Base-by-base conservation (phyloP, 345 rosid species). In the Excoecaria agallocha region DNA sequence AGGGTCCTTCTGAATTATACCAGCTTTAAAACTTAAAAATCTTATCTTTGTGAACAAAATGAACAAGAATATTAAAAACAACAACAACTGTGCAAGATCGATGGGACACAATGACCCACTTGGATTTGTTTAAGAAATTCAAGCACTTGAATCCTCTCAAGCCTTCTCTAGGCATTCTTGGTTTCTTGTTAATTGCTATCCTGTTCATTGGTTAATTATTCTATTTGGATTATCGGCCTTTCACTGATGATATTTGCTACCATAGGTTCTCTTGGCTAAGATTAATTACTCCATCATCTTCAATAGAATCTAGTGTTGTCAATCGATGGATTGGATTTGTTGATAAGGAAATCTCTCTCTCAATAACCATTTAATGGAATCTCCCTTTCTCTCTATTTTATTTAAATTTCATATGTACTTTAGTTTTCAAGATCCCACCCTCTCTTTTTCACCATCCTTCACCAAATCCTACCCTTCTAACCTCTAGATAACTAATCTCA, bases 81-180 rank as follows among this genome's bases (percentile, higher is more conserved):
- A 2, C 59, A 17, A 0, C 13, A 39, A 41, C 73, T 38, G 35
- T 45, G 1, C 57, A 39, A 19, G 13, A 49, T 8, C 71, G 56
- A 13, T 11, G 62, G 1, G 80, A 68, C 73, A 78, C 73, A 48
- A 69, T 70, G 84, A 75, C 83, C 77, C 84, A 78, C 65, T 68
- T 78, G 78, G 76, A 77, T 74, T 70, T 81, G 45, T 68, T 82
- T 58, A 80, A 76, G 74, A 86, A 82, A 78, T 64, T 83, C 79
- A 86, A 85, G 83, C 80, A 82, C 38, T 68, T 80, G 73, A 84
- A 70, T 59, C 86, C 87, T 66, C 76, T 89, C 0, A 90, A 86
- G 78, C 89, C 84, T 3, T 86, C 82, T 59, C 12, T 82, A 1
- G 84, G 85, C 41, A 24, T 89, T 74, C 62, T 85, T 43, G 86